phyloP scores from a whole-genome alignment of 345 rosid species.

The Eucalyptus regnans region DNA sequence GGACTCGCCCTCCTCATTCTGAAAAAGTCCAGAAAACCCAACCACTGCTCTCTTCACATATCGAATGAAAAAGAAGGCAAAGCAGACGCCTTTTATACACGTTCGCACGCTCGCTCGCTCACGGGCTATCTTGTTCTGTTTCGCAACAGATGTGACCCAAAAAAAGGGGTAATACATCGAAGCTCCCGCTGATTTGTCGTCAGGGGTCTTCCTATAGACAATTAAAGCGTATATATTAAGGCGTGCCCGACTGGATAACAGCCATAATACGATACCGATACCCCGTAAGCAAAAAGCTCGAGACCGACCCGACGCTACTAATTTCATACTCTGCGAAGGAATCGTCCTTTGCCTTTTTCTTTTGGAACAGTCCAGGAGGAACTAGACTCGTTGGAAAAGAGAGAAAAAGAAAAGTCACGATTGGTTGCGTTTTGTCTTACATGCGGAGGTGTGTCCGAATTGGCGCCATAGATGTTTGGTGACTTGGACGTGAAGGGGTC shows the following conservation, averaged over 20 bases:
- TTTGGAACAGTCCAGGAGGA: background rate
- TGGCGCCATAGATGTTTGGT: background rate
- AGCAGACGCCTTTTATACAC: background rate
- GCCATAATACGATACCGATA: background rate
- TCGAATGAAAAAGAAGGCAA: background rate
- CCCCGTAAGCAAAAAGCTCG: background rate
- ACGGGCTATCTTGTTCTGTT: background rate
- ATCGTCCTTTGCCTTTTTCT: background rate
- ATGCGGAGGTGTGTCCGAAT: background rate
- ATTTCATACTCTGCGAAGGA: background rate
- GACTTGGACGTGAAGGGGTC: background rate
- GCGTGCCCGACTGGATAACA: background rate
- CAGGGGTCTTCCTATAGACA: too few species aligned
- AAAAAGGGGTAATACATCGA: background rate
- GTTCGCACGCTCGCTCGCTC: background rate
- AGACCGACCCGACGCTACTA: background rate
- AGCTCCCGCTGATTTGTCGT: background rate
- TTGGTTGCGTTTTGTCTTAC: background rate
- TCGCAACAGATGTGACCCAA: background rate
- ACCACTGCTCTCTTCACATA: background rate
- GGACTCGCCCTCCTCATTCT: conserved; percentile 35
- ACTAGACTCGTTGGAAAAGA: background rate
- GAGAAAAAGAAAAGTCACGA: background rate
- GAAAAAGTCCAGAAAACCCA: background rate
- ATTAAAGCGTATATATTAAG: background rate